Conservation (phyloP, 805 yeast genomes). For the Danielia reshetovae region DNA sequence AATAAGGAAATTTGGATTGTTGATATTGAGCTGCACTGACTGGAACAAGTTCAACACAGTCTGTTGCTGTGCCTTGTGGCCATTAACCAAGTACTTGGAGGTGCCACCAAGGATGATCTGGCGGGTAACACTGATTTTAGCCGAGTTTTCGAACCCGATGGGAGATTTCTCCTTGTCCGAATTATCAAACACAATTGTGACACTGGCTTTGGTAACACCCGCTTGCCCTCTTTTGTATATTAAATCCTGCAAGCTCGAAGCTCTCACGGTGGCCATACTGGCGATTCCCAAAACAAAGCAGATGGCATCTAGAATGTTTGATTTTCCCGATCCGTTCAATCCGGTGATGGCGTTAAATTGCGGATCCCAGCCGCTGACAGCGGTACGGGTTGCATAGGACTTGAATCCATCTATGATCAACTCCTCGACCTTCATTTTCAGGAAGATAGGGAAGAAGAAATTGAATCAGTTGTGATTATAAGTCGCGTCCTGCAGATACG, state of each 20-base stretch:
- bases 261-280: conserved; percentile 92
- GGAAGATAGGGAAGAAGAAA: too few species aligned
- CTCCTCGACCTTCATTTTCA: conserved; percentile 85
- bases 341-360: conserved; percentile 98
- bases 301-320: conserved; percentile 93
- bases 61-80: conserved; percentile 93
- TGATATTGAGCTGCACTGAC: conserved; percentile 91
- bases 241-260: conserved; percentile 86
- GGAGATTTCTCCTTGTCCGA: conserved; percentile 73
- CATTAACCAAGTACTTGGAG: conserved; percentile 88
- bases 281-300: conserved; percentile 98
- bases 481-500: not conserved
- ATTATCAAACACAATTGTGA: conserved; percentile 92
- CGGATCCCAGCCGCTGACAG: conserved; percentile 91
- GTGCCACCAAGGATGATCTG: conserved; percentile 90
- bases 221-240: conserved; percentile 98
- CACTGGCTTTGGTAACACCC: conserved; percentile 95
- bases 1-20: conserved; percentile 93
- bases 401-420: conserved; percentile 96
- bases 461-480: not conserved
- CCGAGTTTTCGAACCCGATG: conserved; percentile 74
- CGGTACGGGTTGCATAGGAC: conserved; percentile 95
- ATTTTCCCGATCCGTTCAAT: conserved; percentile 94
- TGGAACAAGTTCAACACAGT: conserved; percentile 88
- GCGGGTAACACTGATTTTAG: conserved; percentile 85